Conservation (phyloP, 176 grass and related monocot genomes). For the Panicum miliaceum region DNA sequence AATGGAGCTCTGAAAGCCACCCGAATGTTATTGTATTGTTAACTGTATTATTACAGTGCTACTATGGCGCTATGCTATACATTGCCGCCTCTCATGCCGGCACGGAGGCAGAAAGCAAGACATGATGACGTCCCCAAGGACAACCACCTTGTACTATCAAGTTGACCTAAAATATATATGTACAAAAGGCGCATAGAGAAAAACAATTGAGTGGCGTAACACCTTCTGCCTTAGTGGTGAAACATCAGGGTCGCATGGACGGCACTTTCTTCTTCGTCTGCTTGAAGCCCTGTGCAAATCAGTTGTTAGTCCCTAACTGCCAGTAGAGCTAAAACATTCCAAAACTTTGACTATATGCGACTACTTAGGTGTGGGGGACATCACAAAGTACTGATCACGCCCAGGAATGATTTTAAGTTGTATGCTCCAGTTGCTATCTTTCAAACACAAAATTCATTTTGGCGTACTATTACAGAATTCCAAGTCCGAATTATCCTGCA, state of each 20-base stretch:
- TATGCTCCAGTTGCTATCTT: slow-evolving; percentile 6
- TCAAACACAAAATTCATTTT: background rate
- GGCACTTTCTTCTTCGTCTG: slow-evolving; percentile 36
- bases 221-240: background rate
- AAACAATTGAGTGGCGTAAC: background rate
- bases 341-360: background rate
- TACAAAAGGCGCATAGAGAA: background rate
- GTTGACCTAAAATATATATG: background rate
- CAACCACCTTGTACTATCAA: background rate
- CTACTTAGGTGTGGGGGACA: background rate
- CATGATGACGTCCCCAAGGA: background rate
- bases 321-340: slow-evolving; percentile 6
- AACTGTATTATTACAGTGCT: background rate
- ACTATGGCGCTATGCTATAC: background rate
- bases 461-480: background rate
- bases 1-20: background rate
- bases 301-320: slow-evolving; percentile 28
- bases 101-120: background rate
- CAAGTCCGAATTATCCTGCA: background rate
- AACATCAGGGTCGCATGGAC: slow-evolving; percentile 5
- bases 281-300: slow-evolving; percentile 46
- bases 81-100: background rate
- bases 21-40: background rate
- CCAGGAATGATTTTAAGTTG: background rate
- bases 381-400: background rate